A percentile compares a stretch with the other conserved stretches of the same genome.
Conservation (phyloP, 768 basidiomycete genomes). For the Russula dissimulans region DNA sequence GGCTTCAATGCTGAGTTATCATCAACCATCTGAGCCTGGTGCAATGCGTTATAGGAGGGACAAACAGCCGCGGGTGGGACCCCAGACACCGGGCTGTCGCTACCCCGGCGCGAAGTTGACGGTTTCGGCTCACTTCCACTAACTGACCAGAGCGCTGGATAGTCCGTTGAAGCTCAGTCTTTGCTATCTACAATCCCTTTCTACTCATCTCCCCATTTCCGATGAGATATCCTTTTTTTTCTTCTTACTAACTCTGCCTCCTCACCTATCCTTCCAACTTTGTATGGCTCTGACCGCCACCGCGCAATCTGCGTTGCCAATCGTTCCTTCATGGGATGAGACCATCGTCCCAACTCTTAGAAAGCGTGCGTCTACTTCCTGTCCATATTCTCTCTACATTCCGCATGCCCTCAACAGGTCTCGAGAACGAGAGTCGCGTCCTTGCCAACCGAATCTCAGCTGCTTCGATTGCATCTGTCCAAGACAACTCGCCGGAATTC, state of each 20-base stretch:
- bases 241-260: neutral
- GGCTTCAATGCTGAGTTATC: no score
- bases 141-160: neutral
- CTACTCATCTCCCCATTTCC: neutral
- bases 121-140: no score
- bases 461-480: slow-evolving; percentile 51
- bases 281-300: slow-evolving; percentile 37
- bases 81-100: no score
- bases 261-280: neutral
- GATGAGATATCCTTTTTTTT: slow-evolving; percentile 11
- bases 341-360: slow-evolving; percentile 72
- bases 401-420: slow-evolving; percentile 38
- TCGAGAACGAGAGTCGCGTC: slow-evolving; percentile 73
- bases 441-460: slow-evolving; percentile 70
- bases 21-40: no score
- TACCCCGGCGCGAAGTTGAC: no score
- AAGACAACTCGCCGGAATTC: slow-evolving; percentile 31
- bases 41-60: no score
- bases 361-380: slow-evolving; percentile 34
- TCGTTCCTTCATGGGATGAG: slow-evolving; percentile 64
- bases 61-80: no score
- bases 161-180: neutral
- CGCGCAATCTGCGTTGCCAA: slow-evolving; percentile 30
- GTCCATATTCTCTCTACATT: slow-evolving; percentile 7
- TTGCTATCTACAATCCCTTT: neutral